Percentiles rank a stretch among this genome's conserved stretches.
Evolutionary conservation across 495 filamentous ascomycete genomes (phyloP).

Genomic region (Endocarpon pusillum): DNA sequence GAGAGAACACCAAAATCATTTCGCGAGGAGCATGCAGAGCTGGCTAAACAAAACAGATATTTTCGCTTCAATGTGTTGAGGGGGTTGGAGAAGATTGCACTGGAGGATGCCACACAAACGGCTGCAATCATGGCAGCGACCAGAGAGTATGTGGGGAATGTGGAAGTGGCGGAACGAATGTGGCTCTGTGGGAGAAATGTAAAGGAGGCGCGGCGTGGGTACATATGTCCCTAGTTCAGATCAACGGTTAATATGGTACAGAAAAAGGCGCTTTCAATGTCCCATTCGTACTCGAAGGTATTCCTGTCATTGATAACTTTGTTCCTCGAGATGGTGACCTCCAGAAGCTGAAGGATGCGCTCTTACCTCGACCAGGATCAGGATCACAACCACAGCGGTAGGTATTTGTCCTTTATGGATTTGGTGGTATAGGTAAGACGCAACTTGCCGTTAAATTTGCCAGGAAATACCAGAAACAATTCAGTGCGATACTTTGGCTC

Average conservation of each 20-base stretch:
- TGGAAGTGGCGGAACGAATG: no score
- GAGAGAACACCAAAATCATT: constrained; percentile 4
- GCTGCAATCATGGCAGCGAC: constrained; percentile 3
- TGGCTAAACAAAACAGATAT: constrained; percentile 1
- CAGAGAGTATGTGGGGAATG: constrained; percentile 2
- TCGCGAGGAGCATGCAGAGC: not conserved
- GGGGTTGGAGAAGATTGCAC: constrained; percentile 4
- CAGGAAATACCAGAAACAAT: constrained; percentile 5
- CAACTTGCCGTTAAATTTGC: constrained; percentile 15
- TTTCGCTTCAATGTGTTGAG: constrained; percentile 8
- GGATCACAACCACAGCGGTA: constrained; percentile 1
- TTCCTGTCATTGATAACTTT: constrained; percentile 10
- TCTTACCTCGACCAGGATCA: constrained; percentile 6
- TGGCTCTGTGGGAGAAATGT: no score
- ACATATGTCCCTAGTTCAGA: no score
- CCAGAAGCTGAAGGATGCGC: constrained; percentile 8
- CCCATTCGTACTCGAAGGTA: constrained; percentile 11
- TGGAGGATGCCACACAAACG: constrained; percentile 5
- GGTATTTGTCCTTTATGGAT: constrained; percentile 9
- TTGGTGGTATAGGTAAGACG: constrained; percentile 20
- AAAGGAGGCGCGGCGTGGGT: no score
- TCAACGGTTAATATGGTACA: constrained; percentile 9
- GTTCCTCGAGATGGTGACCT: constrained; percentile 11
- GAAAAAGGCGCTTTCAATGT: constrained; percentile 7
- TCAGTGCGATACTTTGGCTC: constrained; percentile 12